phyloP scores from a whole-genome alignment of 1,139 yeast species.

The Diutina siamensis region DNA sequence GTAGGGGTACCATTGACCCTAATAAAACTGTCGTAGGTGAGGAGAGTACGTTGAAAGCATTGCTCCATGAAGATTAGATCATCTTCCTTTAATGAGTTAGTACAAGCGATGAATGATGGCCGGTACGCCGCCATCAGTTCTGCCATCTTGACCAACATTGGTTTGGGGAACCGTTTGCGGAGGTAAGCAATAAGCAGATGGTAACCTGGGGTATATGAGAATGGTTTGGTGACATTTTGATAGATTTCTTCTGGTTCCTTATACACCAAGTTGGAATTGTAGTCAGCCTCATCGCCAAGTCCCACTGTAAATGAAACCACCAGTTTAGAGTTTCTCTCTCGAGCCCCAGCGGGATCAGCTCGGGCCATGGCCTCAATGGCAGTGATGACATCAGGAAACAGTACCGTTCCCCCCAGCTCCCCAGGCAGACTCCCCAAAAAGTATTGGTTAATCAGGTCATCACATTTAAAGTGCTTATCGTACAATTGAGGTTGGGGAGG shows the following conservation, averaged over 20 bases:
- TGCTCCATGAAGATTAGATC: slow-evolving; percentile 94
- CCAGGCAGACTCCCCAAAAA: not conserved
- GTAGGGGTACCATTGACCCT: slow-evolving; percentile 87
- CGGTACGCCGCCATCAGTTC: slow-evolving; percentile 82
- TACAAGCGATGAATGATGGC: slow-evolving; percentile 88
- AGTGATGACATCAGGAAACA: slow-evolving; percentile 46
- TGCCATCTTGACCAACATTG: slow-evolving; percentile 71
- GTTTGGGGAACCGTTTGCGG: slow-evolving; percentile 55
- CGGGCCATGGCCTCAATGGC: slow-evolving; percentile 33
- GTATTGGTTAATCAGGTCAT: slow-evolving; percentile 5
- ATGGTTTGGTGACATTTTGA: slow-evolving; percentile 61
- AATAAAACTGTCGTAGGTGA: slow-evolving; percentile 81
- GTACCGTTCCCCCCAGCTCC: slow-evolving; percentile 10
- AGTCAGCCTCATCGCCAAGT: slow-evolving; percentile 20
- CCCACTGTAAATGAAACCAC: slow-evolving; percentile 47
- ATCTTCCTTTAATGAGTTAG: slow-evolving; percentile 77
- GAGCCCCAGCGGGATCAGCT: slow-evolving; percentile 29
- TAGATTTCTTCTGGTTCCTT: slow-evolving; percentile 75
- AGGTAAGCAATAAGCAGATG: slow-evolving; percentile 72
- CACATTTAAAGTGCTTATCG: slow-evolving; percentile 5
- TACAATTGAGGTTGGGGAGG: not conserved
- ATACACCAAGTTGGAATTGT: slow-evolving; percentile 19
- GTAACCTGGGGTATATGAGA: slow-evolving; percentile 83
- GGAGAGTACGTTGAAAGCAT: slow-evolving; percentile 81
- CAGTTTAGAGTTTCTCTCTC: slow-evolving; percentile 30